These are phyloP conservation scores for Nannochloris sp. DNA, from an alignment of 139 green algal genomes.

Conservation along the genomic window DNA sequence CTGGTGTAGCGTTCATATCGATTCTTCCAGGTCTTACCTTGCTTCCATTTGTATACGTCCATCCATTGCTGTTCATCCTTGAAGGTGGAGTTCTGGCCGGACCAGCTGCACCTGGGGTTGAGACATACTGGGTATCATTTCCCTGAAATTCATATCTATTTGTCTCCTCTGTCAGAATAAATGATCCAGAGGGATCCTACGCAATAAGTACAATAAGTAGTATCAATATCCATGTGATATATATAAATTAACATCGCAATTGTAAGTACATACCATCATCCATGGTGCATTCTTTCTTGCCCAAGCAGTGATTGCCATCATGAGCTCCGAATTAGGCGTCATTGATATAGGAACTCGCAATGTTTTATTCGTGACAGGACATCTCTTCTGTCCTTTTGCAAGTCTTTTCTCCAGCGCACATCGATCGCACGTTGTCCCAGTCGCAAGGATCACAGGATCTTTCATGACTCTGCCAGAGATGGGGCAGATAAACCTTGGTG, in stretches of 20 bases:
- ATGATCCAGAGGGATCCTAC: background rate
- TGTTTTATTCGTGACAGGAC: conserved; percentile 35
- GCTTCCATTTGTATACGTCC: conserved; percentile 10
- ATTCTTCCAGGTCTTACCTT: conserved; percentile 10
- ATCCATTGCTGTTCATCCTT: conserved; percentile 9
- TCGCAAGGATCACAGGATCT: conserved; percentile 45
- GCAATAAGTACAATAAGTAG: background rate
- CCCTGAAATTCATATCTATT: conserved; percentile 14
- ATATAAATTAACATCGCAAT: conserved; percentile 7
- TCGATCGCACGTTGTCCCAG: conserved; percentile 41
- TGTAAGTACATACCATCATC: conserved; percentile 29
- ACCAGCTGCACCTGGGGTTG: conserved; percentile 15
- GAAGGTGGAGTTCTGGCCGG: background rate
- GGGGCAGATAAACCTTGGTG: conserved; percentile 49
- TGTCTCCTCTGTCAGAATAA: background rate
- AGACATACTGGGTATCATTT: conserved; percentile 15
- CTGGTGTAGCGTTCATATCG: conserved; percentile 7
- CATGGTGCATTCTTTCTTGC: conserved; percentile 29
- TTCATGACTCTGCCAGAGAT: conserved; percentile 49
- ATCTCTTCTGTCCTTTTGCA: conserved; percentile 27
- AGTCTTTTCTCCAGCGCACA: conserved; percentile 40
- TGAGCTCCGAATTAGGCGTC: conserved; percentile 37
- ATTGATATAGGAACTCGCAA: conserved; percentile 35
- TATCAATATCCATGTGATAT: background rate
- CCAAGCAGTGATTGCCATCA: conserved; percentile 46